phyloP scores from a whole-genome alignment of 768 basidiomycete genomes.

The Auricularia cornea region DNA sequence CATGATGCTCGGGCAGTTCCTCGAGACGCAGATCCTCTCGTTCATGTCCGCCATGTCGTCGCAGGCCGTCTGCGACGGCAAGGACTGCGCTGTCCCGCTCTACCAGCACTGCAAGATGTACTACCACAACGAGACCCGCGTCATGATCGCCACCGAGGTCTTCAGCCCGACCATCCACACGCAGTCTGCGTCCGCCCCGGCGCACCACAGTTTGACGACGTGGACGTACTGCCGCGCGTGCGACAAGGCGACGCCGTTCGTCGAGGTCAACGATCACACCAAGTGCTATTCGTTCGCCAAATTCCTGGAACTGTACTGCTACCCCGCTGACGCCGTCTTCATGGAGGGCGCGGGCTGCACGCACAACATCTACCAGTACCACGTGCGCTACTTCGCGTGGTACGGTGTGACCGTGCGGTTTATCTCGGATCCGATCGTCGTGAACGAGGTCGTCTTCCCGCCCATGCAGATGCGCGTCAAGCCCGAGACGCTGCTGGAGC shows the following conservation, averaged over 20 bases:
- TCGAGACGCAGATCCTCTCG: slow-evolving; percentile 44
- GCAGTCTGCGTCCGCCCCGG: slow-evolving; percentile 35
- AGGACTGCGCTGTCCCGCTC: slow-evolving; percentile 74
- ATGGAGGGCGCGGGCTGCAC: slow-evolving; percentile 85
- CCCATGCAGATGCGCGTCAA: slow-evolving; percentile 78
- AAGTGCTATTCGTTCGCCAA: slow-evolving; percentile 92
- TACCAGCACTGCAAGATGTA: slow-evolving; percentile 84
- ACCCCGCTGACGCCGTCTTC: slow-evolving; percentile 77
- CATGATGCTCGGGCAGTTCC: slow-evolving; percentile 78
- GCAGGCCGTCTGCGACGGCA: slow-evolving; percentile 66
- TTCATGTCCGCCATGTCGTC: slow-evolving; percentile 13
- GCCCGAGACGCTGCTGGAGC: slow-evolving; percentile 76
- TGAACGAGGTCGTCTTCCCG: slow-evolving; percentile 86
- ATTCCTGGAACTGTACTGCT: slow-evolving; percentile 93
- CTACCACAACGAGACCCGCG: slow-evolving; percentile 77
- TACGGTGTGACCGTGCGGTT: slow-evolving; percentile 83
- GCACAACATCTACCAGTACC: slow-evolving; percentile 91
- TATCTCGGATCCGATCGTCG: slow-evolving; percentile 69
- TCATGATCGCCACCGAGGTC: slow-evolving; percentile 82
- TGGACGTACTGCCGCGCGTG: slow-evolving; percentile 84
- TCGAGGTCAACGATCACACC: slow-evolving; percentile 85
- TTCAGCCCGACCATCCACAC: slow-evolving; percentile 64
- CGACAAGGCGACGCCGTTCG: slow-evolving; percentile 75
- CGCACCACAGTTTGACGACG: slow-evolving; percentile 76
- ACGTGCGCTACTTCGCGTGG: slow-evolving; percentile 82